Conservation (phyloP, 139 green algal genomes). For the Chlorella sp. region DNA sequence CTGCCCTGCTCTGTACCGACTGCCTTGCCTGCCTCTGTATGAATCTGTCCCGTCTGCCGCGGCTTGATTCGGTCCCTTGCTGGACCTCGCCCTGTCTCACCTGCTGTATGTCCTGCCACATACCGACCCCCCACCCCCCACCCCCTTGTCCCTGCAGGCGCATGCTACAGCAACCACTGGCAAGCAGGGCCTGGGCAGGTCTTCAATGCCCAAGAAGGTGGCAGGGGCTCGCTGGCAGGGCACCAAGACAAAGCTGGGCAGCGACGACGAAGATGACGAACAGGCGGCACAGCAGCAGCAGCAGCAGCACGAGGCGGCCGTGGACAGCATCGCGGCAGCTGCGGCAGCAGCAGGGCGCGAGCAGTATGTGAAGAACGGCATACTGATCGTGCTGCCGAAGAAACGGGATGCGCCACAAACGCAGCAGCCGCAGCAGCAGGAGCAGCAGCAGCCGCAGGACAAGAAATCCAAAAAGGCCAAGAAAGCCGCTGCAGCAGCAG, state of each 20-base stretch:
- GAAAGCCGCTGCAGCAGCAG: background rate
- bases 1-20: too few relatives aligned
- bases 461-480: background rate
- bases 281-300: background rate
- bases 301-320: background rate
- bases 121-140: too few relatives aligned
- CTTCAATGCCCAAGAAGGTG: constrained; percentile 71
- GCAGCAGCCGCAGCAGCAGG: constrained; percentile 1
- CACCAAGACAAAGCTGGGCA: constrained; percentile 60
- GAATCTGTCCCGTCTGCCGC: too few relatives aligned
- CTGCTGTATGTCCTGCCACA: too few relatives aligned
- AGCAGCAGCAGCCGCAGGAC: background rate
- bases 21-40: too few relatives aligned
- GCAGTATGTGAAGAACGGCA: background rate
- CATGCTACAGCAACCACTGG: constrained; percentile 57
- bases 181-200: constrained; percentile 66
- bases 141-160: too few relatives aligned
- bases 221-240: constrained; percentile 68
- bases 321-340: background rate
- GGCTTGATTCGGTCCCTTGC: too few relatives aligned
- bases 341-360: background rate
- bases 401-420: background rate
- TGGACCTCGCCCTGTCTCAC: too few relatives aligned
- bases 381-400: background rate
- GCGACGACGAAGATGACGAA: constrained; percentile 44